Percentiles rank a stretch among this genome's conserved stretches.
Evolutionary conservation across 2,329 filamentous ascomycete genomes (phyloP).

Genomic region (Chalaropsis ovoidea): DNA sequence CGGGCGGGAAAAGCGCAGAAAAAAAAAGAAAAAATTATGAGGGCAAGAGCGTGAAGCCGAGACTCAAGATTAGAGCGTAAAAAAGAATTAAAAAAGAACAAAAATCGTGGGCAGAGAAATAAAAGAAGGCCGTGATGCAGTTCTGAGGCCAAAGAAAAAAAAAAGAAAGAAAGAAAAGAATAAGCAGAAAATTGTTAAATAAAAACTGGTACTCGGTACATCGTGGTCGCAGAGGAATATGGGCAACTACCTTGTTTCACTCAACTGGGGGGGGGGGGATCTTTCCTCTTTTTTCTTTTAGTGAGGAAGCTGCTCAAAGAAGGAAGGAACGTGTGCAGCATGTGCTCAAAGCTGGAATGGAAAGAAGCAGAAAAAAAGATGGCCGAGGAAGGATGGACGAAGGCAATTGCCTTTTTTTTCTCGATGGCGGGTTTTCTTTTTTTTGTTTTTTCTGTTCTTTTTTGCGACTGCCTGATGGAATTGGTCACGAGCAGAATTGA

Average conservation of each 20-base stretch:
- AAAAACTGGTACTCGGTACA: neutral
- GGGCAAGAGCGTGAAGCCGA: neutral
- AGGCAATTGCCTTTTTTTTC: neutral
- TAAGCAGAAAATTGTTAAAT: neutral
- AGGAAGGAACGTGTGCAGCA: slow-evolving; percentile 9
- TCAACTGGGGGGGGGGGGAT: neutral
- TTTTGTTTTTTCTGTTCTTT: neutral
- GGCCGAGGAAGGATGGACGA: slow-evolving; percentile 8
- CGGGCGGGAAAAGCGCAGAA: neutral
- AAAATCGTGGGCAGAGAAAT: neutral
- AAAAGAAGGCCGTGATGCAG: neutral
- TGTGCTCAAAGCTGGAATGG: slow-evolving; percentile 6
- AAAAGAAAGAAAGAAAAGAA: neutral
- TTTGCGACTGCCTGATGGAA: neutral
- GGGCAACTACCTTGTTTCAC: neutral
- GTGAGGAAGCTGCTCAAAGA: slow-evolving; percentile 7
- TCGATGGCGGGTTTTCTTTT: neutral
- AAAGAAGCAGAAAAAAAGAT: slow-evolving; percentile 12
- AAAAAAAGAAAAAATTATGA: neutral
- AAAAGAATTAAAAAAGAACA: neutral
- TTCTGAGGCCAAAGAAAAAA: neutral
- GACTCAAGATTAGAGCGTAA: neutral
- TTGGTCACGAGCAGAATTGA: neutral
- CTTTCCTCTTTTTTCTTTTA: slow-evolving; percentile 6
- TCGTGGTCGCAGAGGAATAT: neutral